Conservation (phyloP, 495 filamentous ascomycete genomes). For the Aspergillus indologenus region DNA sequence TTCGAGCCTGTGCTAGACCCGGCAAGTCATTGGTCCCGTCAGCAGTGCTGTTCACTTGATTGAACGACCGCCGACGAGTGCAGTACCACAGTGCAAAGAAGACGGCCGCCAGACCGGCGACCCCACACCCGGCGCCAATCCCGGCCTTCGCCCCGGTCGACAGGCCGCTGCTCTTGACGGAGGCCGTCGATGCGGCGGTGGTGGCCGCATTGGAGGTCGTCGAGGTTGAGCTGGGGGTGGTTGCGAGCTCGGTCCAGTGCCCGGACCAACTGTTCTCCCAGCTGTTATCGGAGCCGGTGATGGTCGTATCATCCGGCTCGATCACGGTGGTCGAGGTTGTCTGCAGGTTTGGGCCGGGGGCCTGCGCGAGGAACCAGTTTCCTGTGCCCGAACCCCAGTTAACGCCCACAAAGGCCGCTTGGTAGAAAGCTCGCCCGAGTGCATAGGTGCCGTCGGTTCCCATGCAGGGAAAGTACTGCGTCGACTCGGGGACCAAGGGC, state of each 20-base stretch:
- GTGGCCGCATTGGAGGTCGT: neutral
- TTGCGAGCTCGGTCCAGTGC: neutral
- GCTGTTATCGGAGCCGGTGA: neutral
- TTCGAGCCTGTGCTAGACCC: too few relatives aligned
- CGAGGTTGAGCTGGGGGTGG: neutral
- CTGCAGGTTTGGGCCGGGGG: conserved; percentile 31
- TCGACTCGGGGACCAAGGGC: conserved; percentile 42
- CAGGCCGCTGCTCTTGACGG: too few relatives aligned
- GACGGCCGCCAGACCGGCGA: too few relatives aligned
- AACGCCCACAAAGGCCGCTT: conserved; percentile 54
- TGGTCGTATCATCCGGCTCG: neutral
- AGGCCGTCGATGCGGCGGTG: too few relatives aligned
- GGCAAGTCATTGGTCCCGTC: too few relatives aligned
- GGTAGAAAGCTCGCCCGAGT: conserved; percentile 55
- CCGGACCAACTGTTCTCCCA: neutral
- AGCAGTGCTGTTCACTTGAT: too few relatives aligned
- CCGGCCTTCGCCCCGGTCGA: too few relatives aligned
- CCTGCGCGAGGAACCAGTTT: conserved; percentile 49
- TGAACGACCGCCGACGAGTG: too few relatives aligned
- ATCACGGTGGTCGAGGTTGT: neutral
- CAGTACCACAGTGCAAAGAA: too few relatives aligned
- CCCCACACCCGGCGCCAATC: too few relatives aligned
- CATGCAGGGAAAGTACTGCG: conserved; percentile 53
- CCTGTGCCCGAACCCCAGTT: conserved; percentile 40
- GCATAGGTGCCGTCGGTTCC: conserved; percentile 26